A percentile compares a stretch with the other conserved stretches of the same genome.
Evolutionary conservation across 23 red algal species (phyloP).

Genomic region (Gracilaria caudata): DNA sequence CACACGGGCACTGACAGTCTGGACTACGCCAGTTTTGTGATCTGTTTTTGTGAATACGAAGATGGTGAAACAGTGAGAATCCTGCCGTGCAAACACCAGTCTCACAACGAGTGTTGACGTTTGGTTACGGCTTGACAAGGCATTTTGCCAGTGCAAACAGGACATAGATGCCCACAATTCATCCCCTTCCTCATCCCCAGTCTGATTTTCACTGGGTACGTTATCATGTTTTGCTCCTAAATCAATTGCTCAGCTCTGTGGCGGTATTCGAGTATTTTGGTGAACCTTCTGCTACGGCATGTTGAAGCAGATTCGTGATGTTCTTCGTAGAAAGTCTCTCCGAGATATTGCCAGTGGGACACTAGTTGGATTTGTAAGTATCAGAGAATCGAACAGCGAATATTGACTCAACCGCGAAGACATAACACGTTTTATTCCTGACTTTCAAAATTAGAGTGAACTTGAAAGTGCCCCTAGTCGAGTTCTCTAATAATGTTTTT

Average conservation of each 20-base stretch:
- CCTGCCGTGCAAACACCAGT: conserved; percentile 90
- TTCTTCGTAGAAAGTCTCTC: neutral
- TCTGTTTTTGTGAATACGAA: conserved; percentile 92
- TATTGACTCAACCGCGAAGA: neutral
- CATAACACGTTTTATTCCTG: neutral
- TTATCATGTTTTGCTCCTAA: conserved; percentile 33
- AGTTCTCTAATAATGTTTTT: neutral
- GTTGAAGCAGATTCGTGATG: neutral
- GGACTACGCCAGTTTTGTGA: conserved; percentile 87
- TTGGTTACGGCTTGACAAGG: conserved; percentile 95
- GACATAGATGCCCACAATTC: conserved; percentile 87
- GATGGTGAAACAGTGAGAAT: conserved; percentile 60
- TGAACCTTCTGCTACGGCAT: neutral
- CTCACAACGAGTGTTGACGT: conserved; percentile 90
- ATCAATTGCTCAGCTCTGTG: conserved; percentile 10
- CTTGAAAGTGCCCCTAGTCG: neutral
- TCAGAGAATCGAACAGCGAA: neutral
- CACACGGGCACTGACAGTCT: conserved; percentile 55
- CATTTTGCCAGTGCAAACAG: conserved; percentile 90
- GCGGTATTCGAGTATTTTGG: neutral
- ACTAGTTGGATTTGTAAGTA: neutral
- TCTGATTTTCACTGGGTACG: neutral
- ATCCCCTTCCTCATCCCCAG: conserved; percentile 9
- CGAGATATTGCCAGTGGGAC: neutral
- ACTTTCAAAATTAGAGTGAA: neutral